Evolutionary conservation across 2,329 filamentous ascomycete genomes (phyloP).

Genomic region (Colletotrichum musicola): DNA sequence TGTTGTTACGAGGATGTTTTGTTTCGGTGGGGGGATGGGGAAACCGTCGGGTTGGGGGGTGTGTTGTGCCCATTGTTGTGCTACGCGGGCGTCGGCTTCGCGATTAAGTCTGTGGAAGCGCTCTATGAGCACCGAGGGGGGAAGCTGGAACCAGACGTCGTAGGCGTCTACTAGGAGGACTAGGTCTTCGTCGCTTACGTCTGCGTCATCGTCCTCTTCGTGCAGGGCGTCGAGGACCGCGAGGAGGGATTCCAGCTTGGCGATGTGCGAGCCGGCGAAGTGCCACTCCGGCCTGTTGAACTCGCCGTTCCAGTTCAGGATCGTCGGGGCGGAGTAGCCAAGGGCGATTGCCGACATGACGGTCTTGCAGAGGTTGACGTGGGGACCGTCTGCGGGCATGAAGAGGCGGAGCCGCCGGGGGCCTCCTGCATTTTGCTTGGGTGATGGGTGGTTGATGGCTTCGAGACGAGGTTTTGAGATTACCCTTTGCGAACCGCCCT

Average conservation of each 20-base stretch:
- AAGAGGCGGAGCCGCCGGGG: slow-evolving; percentile 50
- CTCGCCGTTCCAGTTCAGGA: slow-evolving; percentile 54
- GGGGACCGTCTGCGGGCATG: slow-evolving; percentile 53
- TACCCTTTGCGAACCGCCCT: background rate
- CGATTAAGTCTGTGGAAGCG: slow-evolving; percentile 52
- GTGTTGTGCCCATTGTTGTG: slow-evolving; percentile 42
- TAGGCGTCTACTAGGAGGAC: slow-evolving; percentile 54
- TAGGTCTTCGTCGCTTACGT: slow-evolving; percentile 48
- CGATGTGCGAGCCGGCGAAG: slow-evolving; percentile 53
- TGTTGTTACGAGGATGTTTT: slow-evolving; percentile 49
- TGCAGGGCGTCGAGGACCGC: slow-evolving; percentile 48
- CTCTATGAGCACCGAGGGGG: slow-evolving; percentile 51
- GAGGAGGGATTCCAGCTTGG: slow-evolving; percentile 52
- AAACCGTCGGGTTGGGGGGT: slow-evolving; percentile 39
- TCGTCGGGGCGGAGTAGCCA: slow-evolving; percentile 52
- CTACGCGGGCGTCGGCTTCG: slow-evolving; percentile 48
- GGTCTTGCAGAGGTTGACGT: slow-evolving; percentile 54
- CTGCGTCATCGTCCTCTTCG: slow-evolving; percentile 23
- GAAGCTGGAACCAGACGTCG: slow-evolving; percentile 56
- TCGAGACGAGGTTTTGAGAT: slow-evolving; percentile 11
- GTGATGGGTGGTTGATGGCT: background rate
- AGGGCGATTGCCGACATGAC: slow-evolving; percentile 53
- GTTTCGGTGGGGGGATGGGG: slow-evolving; percentile 47
- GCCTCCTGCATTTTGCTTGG: slow-evolving; percentile 18
- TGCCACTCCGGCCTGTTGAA: slow-evolving; percentile 54